Evolutionary conservation across 225 moss, liverwort and hornwort species (phyloP), one percentile per base, ranked within the genome.

Genomic region (Takakia lepidozioides): DNA sequence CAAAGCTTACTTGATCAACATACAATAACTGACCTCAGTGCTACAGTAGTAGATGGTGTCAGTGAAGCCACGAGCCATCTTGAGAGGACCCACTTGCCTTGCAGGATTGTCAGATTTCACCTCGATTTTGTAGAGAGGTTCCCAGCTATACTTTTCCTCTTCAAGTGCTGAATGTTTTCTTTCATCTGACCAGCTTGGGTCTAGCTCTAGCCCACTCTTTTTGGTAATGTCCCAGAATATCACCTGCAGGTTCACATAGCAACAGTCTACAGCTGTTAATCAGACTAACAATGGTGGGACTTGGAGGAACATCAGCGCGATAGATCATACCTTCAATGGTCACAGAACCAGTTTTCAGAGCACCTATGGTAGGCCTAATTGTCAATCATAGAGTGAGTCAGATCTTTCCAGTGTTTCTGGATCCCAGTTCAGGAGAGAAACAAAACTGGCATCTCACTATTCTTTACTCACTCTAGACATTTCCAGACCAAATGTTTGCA

Each of bases 141-240:
- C 77, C 93, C 93, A 95, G 55, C 65, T 86, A 18, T 75, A 80
- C 25, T 89, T 95, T 58, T 80, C 65, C 49, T 76, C 60, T 61
- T 86, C 58, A 39, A 55, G 57, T 25, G 89, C 86, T 10, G 81
- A 81, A 22, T 63, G 72, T 43, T 65, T 86, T 41, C 82, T 74
- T 50, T 95, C 93, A 59, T 95, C 86, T 1, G 86, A 74, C 89
- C 89, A 89, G 43, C 65, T 52, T 55, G 65, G 29, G 34, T 80
- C 65, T 22, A 86, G 54, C 18, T 67, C 38, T 16, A 82, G 84
- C 43, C 67, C 64, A 0, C 56, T 68, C 27, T 49, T 60, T 51
- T 76, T 74, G 45, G 79, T 84, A 16, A 84, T 76, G 48, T 95
- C 82, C 93, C 93, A 95, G 58, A 95, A 86, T 21, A 84, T 89